A percentile compares a stretch with the other conserved stretches of the same genome.
Evolutionary conservation across 2,329 filamentous ascomycete genomes (phyloP).

Genomic region (Fusarium albidum): DNA sequence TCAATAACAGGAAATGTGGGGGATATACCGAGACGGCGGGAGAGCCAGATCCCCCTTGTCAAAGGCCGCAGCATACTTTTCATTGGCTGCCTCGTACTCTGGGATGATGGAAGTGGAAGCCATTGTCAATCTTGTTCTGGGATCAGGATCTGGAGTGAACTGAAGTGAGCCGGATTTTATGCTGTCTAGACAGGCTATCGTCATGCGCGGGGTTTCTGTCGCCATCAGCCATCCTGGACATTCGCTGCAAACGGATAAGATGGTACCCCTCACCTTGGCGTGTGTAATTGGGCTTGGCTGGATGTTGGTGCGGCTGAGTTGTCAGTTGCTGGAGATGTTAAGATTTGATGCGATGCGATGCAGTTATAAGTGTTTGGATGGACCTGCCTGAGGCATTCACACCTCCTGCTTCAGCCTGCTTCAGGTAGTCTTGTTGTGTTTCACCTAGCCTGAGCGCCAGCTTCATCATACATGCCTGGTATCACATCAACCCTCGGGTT

Average conservation of each 20-base stretch:
- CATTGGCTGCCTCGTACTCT: slow-evolving; percentile 37
- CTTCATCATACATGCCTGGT: too few species aligned
- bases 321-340: background rate
- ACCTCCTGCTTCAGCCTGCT: too few species aligned
- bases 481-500: too few species aligned
- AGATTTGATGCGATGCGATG: too few species aligned
- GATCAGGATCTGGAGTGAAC: too few species aligned
- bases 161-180: slow-evolving; percentile 4
- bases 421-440: too few species aligned
- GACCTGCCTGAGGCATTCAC: too few species aligned
- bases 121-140: slow-evolving; percentile 9
- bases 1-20: background rate
- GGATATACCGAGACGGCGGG: slow-evolving; percentile 33
- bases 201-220: slow-evolving; percentile 32
- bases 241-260: background rate
- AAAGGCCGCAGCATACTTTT: slow-evolving; percentile 32
- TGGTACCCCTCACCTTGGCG: slow-evolving; percentile 12
- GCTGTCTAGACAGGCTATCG: slow-evolving; percentile 3
- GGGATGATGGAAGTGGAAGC: slow-evolving; percentile 25
- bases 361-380: too few species aligned
- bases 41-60: slow-evolving; percentile 35
- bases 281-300: background rate
- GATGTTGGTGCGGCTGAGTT: background rate
- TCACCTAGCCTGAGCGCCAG: too few species aligned
- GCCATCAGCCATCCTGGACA: slow-evolving; percentile 14